Evolutionary conservation across 2,329 filamentous ascomycete species (phyloP).

Genomic region (Penicillium sp.): DNA sequence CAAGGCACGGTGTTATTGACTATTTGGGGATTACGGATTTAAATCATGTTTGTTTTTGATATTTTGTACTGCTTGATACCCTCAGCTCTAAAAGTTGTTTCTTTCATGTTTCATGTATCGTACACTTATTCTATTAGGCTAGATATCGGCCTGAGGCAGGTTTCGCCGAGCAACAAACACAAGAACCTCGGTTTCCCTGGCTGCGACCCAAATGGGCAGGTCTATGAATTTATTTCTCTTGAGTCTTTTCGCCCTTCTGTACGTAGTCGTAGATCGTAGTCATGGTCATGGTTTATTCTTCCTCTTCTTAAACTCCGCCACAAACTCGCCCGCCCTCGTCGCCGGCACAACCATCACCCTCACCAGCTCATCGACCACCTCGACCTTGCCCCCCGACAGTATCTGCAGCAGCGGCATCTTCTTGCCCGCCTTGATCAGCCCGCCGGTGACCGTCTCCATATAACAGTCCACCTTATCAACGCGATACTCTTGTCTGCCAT

Average conservation of each 20-base stretch:
- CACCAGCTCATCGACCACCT: slow-evolving; percentile 82
- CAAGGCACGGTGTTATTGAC: too few relatives aligned
- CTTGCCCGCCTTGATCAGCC: slow-evolving; percentile 84
- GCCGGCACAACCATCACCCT: slow-evolving; percentile 81
- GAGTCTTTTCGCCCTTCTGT: neutral
- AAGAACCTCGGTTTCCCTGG: slow-evolving; percentile 13
- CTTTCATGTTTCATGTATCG: neutral
- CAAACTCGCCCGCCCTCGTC: slow-evolving; percentile 69
- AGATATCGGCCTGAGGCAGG: slow-evolving; percentile 7
- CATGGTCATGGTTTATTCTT: slow-evolving; percentile 35
- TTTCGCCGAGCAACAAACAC: slow-evolving; percentile 8
- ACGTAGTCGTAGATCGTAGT: neutral
- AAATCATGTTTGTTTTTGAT: neutral
- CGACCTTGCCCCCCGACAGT: slow-evolving; percentile 70
- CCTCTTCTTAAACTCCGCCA: slow-evolving; percentile 74
- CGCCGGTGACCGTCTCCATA: slow-evolving; percentile 75
- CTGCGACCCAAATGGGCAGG: slow-evolving; percentile 9
- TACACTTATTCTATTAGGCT: neutral
- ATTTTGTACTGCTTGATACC: slow-evolving; percentile 1
- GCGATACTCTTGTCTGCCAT: slow-evolving; percentile 63
- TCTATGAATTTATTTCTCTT: neutral
- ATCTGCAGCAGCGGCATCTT: slow-evolving; percentile 74
- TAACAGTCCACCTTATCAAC: slow-evolving; percentile 72
- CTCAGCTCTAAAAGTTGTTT: neutral
- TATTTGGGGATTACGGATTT: too few relatives aligned